Evolutionary conservation across 306 rosid species (phyloP), one percentile per base, ranked within the genome.

Genomic region (Arachis hypogaea): DNA sequence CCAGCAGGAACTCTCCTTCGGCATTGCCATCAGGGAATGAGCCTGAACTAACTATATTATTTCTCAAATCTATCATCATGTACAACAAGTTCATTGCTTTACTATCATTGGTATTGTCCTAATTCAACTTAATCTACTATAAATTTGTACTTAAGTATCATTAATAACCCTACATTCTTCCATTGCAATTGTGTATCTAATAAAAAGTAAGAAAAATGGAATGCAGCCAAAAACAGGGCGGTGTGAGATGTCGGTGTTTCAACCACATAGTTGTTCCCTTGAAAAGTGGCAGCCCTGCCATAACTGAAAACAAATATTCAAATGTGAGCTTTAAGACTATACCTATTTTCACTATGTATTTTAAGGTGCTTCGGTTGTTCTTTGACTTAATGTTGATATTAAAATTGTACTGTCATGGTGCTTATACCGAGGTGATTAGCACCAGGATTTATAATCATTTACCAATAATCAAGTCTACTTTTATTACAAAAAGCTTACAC

Each of bases 231-330:
- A 72, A 72, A 63, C 79, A 80, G 57, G 63, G 46, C 60, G 80
- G 89, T 22, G 55, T 88, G 93, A 86, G 87, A 69, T 67, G 92
- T 78, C 78, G 82, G 88, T 72, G 71, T 82, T 69, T 69, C 72
- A 49, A 75, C 69, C 83, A 79, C 77, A 69, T 77, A 33, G 6
- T 0, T 87, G 89, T 79, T 77, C 88, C 90, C 83, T 82, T 63
- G 72, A 68, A 64, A 76, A 73, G 72, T 72, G 76, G 64, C 83
- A 81, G 16, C 57, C 61, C 54, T 73, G 88, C 50, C 82, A 78
- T 58, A 69, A 45, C 12, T 59, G 56, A 68, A 67, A 30, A 68
- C 79, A 73, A 51, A 78, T 69, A 50, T 50, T 69, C 77, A 56
- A 62, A 69, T 47, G 9, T 68, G 4, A 72, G 61, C 52, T 28